These are phyloP conservation scores for Astrothelium subdiscretum DNA, from an alignment of 495 filamentous ascomycete genomes.

Conservation along the genomic window DNA sequence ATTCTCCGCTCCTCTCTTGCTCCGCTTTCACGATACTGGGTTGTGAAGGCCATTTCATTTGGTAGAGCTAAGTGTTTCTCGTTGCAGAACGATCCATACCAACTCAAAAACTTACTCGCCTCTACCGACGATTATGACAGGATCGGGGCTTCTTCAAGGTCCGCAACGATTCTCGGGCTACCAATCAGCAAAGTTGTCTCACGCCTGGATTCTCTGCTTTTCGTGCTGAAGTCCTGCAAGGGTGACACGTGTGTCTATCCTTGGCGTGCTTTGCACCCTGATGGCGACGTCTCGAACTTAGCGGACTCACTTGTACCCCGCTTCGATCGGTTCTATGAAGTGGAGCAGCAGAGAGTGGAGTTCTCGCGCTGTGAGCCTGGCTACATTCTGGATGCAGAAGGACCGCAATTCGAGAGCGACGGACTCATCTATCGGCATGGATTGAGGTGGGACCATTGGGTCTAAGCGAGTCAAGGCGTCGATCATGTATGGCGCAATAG, in stretches of 20 bases:
- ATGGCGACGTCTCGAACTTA: slow-evolving; percentile 20
- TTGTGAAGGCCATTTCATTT: background rate
- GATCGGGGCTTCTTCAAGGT: background rate
- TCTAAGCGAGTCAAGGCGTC: background rate
- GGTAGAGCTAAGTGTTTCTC: background rate
- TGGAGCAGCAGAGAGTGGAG: slow-evolving; percentile 35
- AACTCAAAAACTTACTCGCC: slow-evolving; percentile 23
- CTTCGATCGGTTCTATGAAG: slow-evolving; percentile 47
- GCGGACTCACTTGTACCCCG: slow-evolving; percentile 33
- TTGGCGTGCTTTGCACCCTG: slow-evolving; percentile 22
- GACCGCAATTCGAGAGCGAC: slow-evolving; percentile 28
- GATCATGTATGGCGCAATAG: too few relatives aligned
- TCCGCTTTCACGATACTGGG: background rate
- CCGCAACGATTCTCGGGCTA: slow-evolving; percentile 1
- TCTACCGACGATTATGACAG: background rate
- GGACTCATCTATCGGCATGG: slow-evolving; percentile 4
- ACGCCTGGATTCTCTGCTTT: slow-evolving; percentile 23
- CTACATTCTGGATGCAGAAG: slow-evolving; percentile 50
- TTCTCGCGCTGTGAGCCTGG: slow-evolving; percentile 49
- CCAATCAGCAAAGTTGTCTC: slow-evolving; percentile 12
- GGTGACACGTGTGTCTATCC: slow-evolving; percentile 20
- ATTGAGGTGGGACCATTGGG: background rate
- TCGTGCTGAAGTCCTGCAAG: slow-evolving; percentile 28
- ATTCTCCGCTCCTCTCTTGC: background rate
- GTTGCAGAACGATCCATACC: slow-evolving; percentile 20